These are phyloP conservation scores for Cladosporium cucumerinum DNA, from an alignment of 2,329 filamentous ascomycete species.

Conservation along the genomic window DNA sequence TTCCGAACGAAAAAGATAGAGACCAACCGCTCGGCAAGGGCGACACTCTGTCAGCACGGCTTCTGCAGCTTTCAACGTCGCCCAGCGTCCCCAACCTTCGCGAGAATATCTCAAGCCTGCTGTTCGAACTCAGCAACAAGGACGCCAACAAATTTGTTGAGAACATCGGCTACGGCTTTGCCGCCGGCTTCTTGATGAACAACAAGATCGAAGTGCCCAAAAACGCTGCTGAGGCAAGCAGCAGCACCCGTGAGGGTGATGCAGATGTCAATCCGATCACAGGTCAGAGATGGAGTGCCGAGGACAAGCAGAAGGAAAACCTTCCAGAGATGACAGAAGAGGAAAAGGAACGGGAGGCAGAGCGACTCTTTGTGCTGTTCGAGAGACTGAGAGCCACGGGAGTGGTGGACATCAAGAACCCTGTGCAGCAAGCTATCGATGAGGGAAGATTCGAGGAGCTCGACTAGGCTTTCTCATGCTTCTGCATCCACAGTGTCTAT, in stretches of 20 bases:
- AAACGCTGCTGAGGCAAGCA: slow-evolving; percentile 57
- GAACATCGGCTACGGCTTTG: slow-evolving; percentile 93
- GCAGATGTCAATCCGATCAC: slow-evolving; percentile 74
- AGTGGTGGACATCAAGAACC: slow-evolving; percentile 74
- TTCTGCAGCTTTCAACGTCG: slow-evolving; percentile 75
- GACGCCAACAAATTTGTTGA: slow-evolving; percentile 77
- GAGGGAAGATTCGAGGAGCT: slow-evolving; percentile 71
- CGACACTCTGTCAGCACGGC: slow-evolving; percentile 67
- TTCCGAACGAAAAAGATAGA: slow-evolving; percentile 76
- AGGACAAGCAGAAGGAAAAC: slow-evolving; percentile 49
- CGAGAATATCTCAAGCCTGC: slow-evolving; percentile 69
- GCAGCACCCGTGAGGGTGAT: slow-evolving; percentile 29
- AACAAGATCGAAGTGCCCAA: slow-evolving; percentile 76
- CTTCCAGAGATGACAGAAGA: slow-evolving; percentile 79
- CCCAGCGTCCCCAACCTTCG: slow-evolving; percentile 68
- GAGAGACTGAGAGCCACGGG: slow-evolving; percentile 75
- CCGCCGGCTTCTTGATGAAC: slow-evolving; percentile 82
- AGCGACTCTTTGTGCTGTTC: slow-evolving; percentile 84
- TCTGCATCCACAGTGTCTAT: neutral
- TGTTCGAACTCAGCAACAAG: slow-evolving; percentile 83
- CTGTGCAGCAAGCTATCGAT: slow-evolving; percentile 65
- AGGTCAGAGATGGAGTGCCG: slow-evolving; percentile 60
- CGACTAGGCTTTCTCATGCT: slow-evolving; percentile 28
- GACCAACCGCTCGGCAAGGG: slow-evolving; percentile 72
- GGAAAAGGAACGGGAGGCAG: slow-evolving; percentile 89